Evolutionary conservation across 768 basidiomycete genomes (phyloP).

Genomic region (Amanita muscaria): DNA sequence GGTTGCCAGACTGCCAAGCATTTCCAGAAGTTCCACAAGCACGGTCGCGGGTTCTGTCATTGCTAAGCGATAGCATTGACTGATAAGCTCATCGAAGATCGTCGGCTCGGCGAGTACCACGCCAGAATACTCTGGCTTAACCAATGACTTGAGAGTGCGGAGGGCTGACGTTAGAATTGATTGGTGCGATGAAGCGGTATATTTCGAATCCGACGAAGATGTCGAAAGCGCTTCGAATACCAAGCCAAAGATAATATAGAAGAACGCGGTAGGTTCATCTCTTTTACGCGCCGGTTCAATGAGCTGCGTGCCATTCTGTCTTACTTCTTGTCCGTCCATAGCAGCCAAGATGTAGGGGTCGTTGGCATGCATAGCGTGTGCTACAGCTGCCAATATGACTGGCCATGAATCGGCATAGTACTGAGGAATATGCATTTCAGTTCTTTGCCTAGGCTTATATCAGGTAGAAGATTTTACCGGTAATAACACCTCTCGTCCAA

Average conservation of each 20-base stretch:
- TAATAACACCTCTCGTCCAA: slow-evolving; percentile 84
- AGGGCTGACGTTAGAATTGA: slow-evolving; percentile 53
- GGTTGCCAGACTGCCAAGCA: slow-evolving; percentile 50
- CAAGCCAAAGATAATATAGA: slow-evolving; percentile 88
- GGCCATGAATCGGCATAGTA: slow-evolving; percentile 84
- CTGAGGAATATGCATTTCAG: slow-evolving; percentile 29
- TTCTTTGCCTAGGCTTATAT: not conserved
- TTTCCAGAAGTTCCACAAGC: slow-evolving; percentile 65
- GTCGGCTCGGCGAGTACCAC: slow-evolving; percentile 70
- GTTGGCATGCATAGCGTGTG: slow-evolving; percentile 62
- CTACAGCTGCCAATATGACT: slow-evolving; percentile 77
- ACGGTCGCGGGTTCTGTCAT: slow-evolving; percentile 74
- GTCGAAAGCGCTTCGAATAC: slow-evolving; percentile 80
- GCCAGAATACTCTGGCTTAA: slow-evolving; percentile 74
- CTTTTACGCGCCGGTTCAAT: slow-evolving; percentile 20
- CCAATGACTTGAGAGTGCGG: slow-evolving; percentile 71
- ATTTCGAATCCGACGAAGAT: slow-evolving; percentile 51
- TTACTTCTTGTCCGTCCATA: slow-evolving; percentile 65
- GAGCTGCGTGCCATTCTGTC: slow-evolving; percentile 16
- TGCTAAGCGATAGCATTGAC: slow-evolving; percentile 81
- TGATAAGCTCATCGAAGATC: slow-evolving; percentile 85
- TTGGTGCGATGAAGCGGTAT: slow-evolving; percentile 31
- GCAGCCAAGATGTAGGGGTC: slow-evolving; percentile 67
- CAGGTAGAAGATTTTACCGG: slow-evolving; percentile 52
- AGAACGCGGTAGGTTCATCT: slow-evolving; percentile 69